Evolutionary conservation across 2,329 filamentous ascomycete species (phyloP), one percentile per base, ranked within the genome.

Genomic region (Cladosporium sp.): DNA sequence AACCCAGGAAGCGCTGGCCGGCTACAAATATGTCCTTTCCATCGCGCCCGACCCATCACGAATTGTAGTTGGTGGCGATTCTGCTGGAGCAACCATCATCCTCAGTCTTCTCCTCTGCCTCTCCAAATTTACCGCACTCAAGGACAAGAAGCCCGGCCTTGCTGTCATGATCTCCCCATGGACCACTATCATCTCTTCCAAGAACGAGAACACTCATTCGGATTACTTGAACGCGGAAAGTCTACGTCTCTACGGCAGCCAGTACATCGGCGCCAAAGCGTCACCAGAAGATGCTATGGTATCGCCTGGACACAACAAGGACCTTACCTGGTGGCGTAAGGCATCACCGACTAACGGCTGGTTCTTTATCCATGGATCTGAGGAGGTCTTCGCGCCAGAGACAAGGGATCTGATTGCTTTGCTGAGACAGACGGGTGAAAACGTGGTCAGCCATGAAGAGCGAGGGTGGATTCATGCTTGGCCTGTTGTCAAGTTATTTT

Each of bases 141-240:
- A 77, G 73, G 73, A 79, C 72, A 77, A 80, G 70, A 73, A 80
- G 34, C 88, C 87, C 0, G 85, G 82, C 1, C 79, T 93, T 72
- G 91, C 89, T 1, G 82, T 89, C 25, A 81, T 95, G 67, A 91
- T 96, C 66, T 93, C 90, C 11, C 92, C 92, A 0, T 96, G 92
- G 92, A 83, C 89, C 14, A 90, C 88, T 1, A 85, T 96, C 48
- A 82, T 91, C 46, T 92, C 90, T 0, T 78, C 81, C 7, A 84
- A 86, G 61, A 89, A 93, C 71, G 82, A 82, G 62, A 87, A 90
- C 69, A 94, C 90, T 0, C 75, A 80, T 4, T 91, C 89, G 69
- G 92, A 96, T 76, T 96, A 91, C 73, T 84, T 96, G 39, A 87
- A 92, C 71, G 82, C 84, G 21, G 78, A 84, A 18, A 88, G 83